These are phyloP conservation scores for Meyerozyma athensensis DNA, from an alignment of 1,139 yeast genomes.

Conservation along the genomic window DNA sequence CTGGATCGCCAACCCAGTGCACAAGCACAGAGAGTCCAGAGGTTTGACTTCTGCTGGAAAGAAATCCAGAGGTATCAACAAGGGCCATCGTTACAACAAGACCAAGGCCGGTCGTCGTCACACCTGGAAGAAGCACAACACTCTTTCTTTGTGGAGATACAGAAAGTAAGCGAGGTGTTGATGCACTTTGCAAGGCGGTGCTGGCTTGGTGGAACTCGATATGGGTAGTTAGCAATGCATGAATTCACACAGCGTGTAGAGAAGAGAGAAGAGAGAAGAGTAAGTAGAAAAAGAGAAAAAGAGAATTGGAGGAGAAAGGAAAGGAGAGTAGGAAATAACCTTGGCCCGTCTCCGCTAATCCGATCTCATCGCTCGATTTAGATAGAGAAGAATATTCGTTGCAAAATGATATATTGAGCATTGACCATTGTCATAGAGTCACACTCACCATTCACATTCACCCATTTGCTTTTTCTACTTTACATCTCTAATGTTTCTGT, in stretches of 20 bases:
- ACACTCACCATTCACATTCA: too few species aligned
- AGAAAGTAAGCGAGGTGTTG: conserved; percentile 66
- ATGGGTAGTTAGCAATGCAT: too few species aligned
- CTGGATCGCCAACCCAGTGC: conserved; percentile 99
- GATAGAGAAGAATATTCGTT: too few species aligned
- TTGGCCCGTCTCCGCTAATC: too few species aligned
- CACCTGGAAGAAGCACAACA: conserved; percentile 99
- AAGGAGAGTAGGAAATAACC: background rate
- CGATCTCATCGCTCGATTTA: too few species aligned
- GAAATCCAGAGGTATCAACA: conserved; percentile 99
- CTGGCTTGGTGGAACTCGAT: conserved; percentile 5
- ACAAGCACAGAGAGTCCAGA: conserved; percentile 99
- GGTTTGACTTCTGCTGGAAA: conserved; percentile 98
- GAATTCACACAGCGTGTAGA: background rate
- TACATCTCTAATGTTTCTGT: too few species aligned
- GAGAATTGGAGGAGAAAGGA: background rate
- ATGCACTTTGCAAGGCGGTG: background rate
- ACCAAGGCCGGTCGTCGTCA: conserved; percentile 98
- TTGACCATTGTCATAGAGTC: too few species aligned
- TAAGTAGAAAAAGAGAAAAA: background rate
- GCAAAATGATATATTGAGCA: too few species aligned
- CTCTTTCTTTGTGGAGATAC: conserved; percentile 99
- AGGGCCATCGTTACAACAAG: conserved; percentile 99
- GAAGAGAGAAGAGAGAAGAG: background rate
- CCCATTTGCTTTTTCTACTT: too few species aligned